Percentiles rank a stretch among this genome's conserved stretches.
Evolutionary conservation across 495 filamentous ascomycete species (phyloP).

Genomic region (Tirmania nivea): DNA sequence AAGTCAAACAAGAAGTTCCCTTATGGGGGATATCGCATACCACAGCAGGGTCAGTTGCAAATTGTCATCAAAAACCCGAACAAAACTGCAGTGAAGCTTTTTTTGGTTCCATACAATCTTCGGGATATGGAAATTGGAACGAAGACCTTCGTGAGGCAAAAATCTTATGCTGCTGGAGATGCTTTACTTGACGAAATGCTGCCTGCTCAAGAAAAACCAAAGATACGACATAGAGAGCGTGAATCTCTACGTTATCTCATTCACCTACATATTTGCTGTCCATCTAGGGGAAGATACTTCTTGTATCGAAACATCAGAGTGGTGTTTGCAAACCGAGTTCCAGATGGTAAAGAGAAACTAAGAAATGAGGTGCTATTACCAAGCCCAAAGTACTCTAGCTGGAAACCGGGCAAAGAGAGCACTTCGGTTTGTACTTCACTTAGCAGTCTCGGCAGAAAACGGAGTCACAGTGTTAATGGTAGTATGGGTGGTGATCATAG

Average conservation of each 20-base stretch:
- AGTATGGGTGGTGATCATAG: constrained; percentile 10
- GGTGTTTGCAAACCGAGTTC: constrained; percentile 93
- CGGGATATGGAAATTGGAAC: constrained; percentile 86
- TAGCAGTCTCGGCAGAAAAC: constrained; percentile 11
- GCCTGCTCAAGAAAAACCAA: constrained; percentile 10
- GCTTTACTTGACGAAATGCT: constrained; percentile 20
- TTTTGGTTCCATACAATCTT: constrained; percentile 85
- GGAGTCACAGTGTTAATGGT: constrained; percentile 12
- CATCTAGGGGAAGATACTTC: constrained; percentile 64
- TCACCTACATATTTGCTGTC: constrained; percentile 83
- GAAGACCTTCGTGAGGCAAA: constrained; percentile 91
- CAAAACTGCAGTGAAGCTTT: constrained; percentile 27
- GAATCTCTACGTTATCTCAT: constrained; percentile 76
- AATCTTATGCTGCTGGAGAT: constrained; percentile 74
- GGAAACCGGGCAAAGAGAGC: constrained; percentile 43
- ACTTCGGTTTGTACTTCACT: constrained; percentile 4
- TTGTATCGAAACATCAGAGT: constrained; percentile 81
- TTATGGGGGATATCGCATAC: constrained; percentile 78
- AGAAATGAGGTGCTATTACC: constrained; percentile 78
- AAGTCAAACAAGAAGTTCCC: constrained; percentile 25
- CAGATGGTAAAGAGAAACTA: constrained; percentile 85
- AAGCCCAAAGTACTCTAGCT: constrained; percentile 66
- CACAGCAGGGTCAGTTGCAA: constrained; percentile 83
- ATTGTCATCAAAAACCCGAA: constrained; percentile 43
- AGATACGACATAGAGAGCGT: constrained; percentile 36